These are phyloP conservation scores for Fagopyrum tataricum DNA, from an alignment of 148 eudicot genomes.

Conservation along the genomic window DNA sequence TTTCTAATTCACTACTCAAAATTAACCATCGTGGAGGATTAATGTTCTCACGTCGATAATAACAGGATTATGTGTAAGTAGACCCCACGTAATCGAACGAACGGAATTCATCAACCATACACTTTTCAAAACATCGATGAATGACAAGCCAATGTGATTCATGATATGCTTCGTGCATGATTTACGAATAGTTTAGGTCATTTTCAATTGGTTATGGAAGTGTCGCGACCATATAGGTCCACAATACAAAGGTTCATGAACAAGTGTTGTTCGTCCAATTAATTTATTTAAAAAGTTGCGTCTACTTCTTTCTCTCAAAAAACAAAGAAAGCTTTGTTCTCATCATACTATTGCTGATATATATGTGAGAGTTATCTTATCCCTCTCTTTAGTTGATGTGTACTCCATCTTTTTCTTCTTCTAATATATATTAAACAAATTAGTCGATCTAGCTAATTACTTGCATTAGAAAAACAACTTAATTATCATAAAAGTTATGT, in stretches of 20 bases:
- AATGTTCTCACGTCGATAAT: too few relatives aligned
- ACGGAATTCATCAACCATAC: too few relatives aligned
- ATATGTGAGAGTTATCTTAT: conserved; percentile 6
- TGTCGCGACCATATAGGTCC: not conserved
- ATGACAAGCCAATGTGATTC: not conserved
- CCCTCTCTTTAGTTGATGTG: not conserved
- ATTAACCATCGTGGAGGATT: too few relatives aligned
- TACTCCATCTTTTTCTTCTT: too few relatives aligned
- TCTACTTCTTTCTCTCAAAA: not conserved
- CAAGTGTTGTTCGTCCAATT: not conserved
- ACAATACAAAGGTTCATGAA: not conserved
- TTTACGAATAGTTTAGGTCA: not conserved
- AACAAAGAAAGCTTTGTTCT: not conserved
- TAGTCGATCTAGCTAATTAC: too few relatives aligned
- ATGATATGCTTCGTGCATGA: not conserved
- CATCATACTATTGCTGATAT: not conserved
- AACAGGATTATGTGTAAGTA: too few relatives aligned
- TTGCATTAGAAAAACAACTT: not conserved
- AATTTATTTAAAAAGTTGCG: not conserved
- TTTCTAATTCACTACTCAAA: too few relatives aligned
- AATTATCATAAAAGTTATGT: too few relatives aligned
- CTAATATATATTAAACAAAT: too few relatives aligned
- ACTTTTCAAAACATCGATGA: not conserved
- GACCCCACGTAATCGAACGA: too few relatives aligned
- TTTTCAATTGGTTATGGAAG: not conserved